Base-by-base conservation (phyloP, 1,139 yeast genomes). In the Magnusiomyces ingens region DNA sequence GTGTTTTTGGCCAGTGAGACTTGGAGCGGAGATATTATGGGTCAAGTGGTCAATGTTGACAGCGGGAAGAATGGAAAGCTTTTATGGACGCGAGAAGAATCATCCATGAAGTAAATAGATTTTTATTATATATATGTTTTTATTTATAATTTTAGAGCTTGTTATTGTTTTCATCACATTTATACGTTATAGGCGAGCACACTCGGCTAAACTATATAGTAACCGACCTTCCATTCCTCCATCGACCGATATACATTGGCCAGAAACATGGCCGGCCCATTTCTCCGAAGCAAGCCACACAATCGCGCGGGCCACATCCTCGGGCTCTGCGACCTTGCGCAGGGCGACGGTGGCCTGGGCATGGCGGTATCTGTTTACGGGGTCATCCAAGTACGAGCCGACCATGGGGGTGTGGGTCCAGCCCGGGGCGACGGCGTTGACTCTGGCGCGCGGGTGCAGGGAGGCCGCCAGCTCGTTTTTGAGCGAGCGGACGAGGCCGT, bases 1-100 rank as follows among this genome's bases (percentile, higher is more conserved):
- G 10, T 55, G 49, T 55, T 55, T 40, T 21, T 55, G 46, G 56
- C 56, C 19, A 49, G 56, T n/a, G 56, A 55, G 38, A 51, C 38
- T 26, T 55, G 57, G 57, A 45, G 54, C 32, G 52, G 56, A 2
- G 53, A 55, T 38, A 53, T 55, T n/a, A 55, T 45, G 43, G 57
- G 57, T 2, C 55, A 53, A 18, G 40, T 51, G 29, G 15, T 55
- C 21, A 55, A 53, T 32, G 54, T 55, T 5, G 57, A 55, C 44
- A 50, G 54, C 2, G 57, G 57, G 2, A 55, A 55, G 37, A 21
- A 42, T n/a, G 57, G 57, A 6, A 55, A 55, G 37, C 52, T 55
- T 18, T 22, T 52, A 22, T 55, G 57, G 57, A 22, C 52, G 11
- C 35, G 17, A 3, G 36, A 44, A 21, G 38, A 21, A n/a, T 13